phyloP scores from a whole-genome alignment of 2,329 filamentous ascomycete species.

The Plectosphaerella cucumerina region DNA sequence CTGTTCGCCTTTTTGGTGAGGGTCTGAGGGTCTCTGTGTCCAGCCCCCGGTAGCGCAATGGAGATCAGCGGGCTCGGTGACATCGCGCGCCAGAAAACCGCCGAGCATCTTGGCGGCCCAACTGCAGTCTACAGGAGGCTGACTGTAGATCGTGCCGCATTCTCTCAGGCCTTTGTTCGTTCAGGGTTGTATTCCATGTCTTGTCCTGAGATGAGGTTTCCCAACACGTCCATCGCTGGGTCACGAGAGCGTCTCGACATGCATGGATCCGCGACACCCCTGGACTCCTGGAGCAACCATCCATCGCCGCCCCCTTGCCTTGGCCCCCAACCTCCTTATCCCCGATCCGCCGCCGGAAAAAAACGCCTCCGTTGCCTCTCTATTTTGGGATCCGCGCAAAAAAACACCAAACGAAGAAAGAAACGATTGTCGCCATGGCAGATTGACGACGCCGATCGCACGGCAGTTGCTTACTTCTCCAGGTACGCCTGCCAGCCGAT shows the following conservation, averaged over 20 bases:
- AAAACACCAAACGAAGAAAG: neutral
- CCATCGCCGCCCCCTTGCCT: too few species aligned
- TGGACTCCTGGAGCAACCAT: too few species aligned
- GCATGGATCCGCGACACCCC: neutral
- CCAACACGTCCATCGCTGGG: neutral
- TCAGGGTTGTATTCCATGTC: neutral
- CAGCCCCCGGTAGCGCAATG: too few species aligned
- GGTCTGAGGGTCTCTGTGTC: too few species aligned
- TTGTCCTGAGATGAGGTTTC: neutral
- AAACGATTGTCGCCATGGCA: neutral
- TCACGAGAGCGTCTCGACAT: neutral
- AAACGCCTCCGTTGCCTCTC: too few species aligned
- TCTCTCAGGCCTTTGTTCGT: neutral
- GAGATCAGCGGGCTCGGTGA: too few species aligned
- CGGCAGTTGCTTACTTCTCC: slow-evolving; percentile 15
- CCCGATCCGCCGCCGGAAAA: too few species aligned
- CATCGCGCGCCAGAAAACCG: too few species aligned
- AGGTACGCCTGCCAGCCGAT: slow-evolving; percentile 55
- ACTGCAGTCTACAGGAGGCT: neutral
- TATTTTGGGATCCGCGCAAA: neutral
- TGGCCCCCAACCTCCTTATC: too few species aligned
- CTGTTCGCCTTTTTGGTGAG: too few species aligned
- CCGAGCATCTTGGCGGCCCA: too few species aligned
- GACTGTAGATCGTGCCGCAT: neutral
- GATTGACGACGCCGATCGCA: slow-evolving; percentile 17